phyloP scores from a whole-genome alignment of 2,329 filamentous ascomycete species.

The Metarhizium humberi region DNA sequence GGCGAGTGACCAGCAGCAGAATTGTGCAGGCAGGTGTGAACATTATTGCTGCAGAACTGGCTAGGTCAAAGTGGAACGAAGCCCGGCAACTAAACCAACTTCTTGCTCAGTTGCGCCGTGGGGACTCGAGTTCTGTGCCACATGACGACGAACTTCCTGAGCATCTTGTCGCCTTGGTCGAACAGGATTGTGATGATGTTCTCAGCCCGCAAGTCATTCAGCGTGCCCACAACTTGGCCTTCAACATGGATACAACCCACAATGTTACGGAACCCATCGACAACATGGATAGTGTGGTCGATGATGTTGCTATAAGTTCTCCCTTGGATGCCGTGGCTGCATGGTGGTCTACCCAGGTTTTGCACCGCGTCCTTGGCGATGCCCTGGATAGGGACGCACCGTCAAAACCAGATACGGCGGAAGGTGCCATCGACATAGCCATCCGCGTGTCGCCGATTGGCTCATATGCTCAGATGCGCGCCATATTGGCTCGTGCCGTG shows the following conservation, averaged over 20 bases:
- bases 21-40: constrained; percentile 58
- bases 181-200: constrained; percentile 74
- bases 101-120: constrained; percentile 30
- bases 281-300: constrained; percentile 73
- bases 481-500: constrained; percentile 49
- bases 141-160: constrained; percentile 57
- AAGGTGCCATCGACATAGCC: constrained; percentile 53
- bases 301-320: constrained; percentile 75
- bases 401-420: constrained; percentile 11
- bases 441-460: constrained; percentile 67
- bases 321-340: constrained; percentile 84
- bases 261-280: constrained; percentile 54
- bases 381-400: constrained; percentile 46
- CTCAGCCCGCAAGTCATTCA: constrained; percentile 70
- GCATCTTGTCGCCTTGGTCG: constrained; percentile 66
- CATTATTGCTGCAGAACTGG: constrained; percentile 61
- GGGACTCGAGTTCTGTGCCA: constrained; percentile 25
- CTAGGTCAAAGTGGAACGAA: constrained; percentile 70
- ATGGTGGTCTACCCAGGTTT: constrained; percentile 72
- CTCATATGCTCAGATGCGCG: constrained; percentile 58
- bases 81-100: constrained; percentile 57
- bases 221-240: constrained; percentile 81
- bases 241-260: constrained; percentile 68
- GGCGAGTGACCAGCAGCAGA: constrained; percentile 60
- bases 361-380: constrained; percentile 60